These are phyloP conservation scores for Myriangium duriaei DNA, from an alignment of 2,329 filamentous ascomycete genomes.

Conservation along the genomic window DNA sequence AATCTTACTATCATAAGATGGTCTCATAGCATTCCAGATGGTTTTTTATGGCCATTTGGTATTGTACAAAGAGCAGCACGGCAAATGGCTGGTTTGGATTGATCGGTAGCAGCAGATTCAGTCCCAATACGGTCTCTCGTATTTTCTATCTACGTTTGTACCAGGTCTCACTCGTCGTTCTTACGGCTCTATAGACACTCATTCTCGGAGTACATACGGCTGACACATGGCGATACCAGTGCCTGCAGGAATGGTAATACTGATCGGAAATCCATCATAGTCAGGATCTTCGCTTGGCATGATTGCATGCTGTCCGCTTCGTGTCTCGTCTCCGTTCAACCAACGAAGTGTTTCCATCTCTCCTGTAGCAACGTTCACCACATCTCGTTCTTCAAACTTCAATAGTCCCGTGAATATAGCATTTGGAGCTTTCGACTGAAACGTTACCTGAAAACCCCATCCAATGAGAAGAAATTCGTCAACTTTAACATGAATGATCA, in stretches of 20 bases:
- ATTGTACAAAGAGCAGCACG: too few species aligned
- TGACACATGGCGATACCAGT: constrained; percentile 36
- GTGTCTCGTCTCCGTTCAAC: constrained; percentile 35
- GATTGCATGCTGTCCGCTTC: constrained; percentile 36
- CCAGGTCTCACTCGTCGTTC: too few species aligned
- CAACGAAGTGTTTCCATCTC: constrained; percentile 25
- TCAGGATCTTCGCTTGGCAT: constrained; percentile 47
- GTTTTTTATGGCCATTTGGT: too few species aligned
- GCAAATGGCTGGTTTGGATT: too few species aligned
- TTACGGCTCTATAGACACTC: too few species aligned
- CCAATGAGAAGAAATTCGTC: constrained; percentile 33
- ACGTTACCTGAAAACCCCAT: constrained; percentile 32
- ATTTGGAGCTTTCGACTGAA: constrained; percentile 19
- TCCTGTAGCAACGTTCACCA: constrained; percentile 25
- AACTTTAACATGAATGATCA: constrained; percentile 30
- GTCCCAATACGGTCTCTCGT: too few species aligned
- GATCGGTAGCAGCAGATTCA: too few species aligned
- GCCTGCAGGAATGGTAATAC: constrained; percentile 40
- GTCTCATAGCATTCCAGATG: too few species aligned
- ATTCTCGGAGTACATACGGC: constrained; percentile 24
- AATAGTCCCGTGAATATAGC: constrained; percentile 33
- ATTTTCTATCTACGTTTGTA: too few species aligned
- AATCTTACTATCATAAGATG: too few species aligned
- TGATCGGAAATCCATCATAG: constrained; percentile 44
- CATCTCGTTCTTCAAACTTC: constrained; percentile 29